These are phyloP conservation scores for Globisporangium uncinulatum DNA, from an alignment of 352 stramenopile species.

Conservation along the genomic window DNA sequence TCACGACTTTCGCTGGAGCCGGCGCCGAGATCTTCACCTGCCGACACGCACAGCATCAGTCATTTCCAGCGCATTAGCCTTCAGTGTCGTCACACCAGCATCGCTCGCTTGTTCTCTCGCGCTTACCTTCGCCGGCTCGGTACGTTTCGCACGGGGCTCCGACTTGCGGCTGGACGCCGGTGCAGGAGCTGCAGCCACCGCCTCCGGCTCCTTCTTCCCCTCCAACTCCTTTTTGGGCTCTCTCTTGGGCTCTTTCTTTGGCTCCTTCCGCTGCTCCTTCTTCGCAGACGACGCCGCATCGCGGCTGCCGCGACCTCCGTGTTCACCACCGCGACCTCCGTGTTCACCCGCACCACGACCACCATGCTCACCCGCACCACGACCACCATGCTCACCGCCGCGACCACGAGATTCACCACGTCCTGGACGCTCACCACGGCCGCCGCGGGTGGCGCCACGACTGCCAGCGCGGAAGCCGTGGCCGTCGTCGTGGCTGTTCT, in stretches of 20 bases:
- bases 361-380: constrained; percentile 22
- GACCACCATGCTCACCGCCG: constrained; percentile 25
- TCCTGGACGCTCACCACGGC: constrained; percentile 22
- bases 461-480: constrained; percentile 12
- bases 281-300: constrained; percentile 1
- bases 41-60: background rate
- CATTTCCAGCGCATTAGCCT: background rate
- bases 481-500: constrained; percentile 43
- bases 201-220: constrained; percentile 20
- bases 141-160: constrained; percentile 43
- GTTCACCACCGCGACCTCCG: constrained; percentile 27
- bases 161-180: constrained; percentile 25
- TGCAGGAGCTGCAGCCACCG: constrained; percentile 3
- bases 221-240: background rate
- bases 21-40: constrained; percentile 41
- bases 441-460: constrained; percentile 27
- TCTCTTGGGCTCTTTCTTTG: background rate
- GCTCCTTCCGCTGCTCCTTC: background rate
- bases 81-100: background rate
- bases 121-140: constrained; percentile 32
- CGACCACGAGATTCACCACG: constrained; percentile 14
- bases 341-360: constrained; percentile 24
- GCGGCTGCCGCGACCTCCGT: constrained; percentile 17
- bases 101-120: background rate
- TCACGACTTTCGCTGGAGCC: constrained; percentile 56